phyloP scores from a whole-genome alignment of 2,329 filamentous ascomycete species.

The Colletotrichum endophyticum region DNA sequence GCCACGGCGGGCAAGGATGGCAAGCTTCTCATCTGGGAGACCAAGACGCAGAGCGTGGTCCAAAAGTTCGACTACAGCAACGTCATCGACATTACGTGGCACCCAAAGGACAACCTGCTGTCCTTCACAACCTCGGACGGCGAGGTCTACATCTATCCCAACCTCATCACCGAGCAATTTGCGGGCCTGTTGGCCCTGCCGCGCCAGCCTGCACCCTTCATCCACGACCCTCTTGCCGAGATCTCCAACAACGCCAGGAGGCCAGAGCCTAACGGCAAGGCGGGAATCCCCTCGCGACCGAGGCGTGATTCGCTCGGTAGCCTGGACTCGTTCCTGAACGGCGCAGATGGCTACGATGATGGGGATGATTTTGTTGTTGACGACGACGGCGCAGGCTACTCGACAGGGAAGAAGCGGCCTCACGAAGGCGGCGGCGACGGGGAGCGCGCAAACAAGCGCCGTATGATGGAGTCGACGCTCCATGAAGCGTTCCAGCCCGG shows the following conservation, averaged over 20 bases:
- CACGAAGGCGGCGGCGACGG: constrained; percentile 55
- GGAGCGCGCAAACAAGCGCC: constrained; percentile 51
- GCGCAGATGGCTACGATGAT: constrained; percentile 55
- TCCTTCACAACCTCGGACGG: constrained; percentile 94
- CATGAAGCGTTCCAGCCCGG: constrained; percentile 92
- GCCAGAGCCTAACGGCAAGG: constrained; percentile 36
- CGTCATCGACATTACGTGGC: constrained; percentile 88
- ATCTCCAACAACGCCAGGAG: constrained; percentile 68
- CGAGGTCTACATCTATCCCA: constrained; percentile 87
- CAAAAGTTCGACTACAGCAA: constrained; percentile 81
- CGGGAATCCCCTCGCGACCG: constrained; percentile 32
- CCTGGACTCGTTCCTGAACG: constrained; percentile 80
- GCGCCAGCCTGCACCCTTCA: constrained; percentile 80
- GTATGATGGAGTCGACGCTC: constrained; percentile 64
- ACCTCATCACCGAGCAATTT: constrained; percentile 67
- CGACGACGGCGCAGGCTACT: constrained; percentile 93
- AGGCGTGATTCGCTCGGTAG: constrained; percentile 74
- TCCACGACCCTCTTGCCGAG: constrained; percentile 78
- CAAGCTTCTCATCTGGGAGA: constrained; percentile 85
- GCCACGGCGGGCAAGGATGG: constrained; percentile 72
- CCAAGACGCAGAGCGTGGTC: constrained; percentile 82
- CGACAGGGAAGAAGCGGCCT: constrained; percentile 60
- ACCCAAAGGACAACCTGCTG: constrained; percentile 84
- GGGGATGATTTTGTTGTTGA: constrained; percentile 89
- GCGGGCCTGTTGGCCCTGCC: constrained; percentile 60